Evolutionary conservation across 2,329 filamentous ascomycete species (phyloP), one percentile per base, ranked within the genome.

Genomic region (Hymenoscyphus salicellus): DNA sequence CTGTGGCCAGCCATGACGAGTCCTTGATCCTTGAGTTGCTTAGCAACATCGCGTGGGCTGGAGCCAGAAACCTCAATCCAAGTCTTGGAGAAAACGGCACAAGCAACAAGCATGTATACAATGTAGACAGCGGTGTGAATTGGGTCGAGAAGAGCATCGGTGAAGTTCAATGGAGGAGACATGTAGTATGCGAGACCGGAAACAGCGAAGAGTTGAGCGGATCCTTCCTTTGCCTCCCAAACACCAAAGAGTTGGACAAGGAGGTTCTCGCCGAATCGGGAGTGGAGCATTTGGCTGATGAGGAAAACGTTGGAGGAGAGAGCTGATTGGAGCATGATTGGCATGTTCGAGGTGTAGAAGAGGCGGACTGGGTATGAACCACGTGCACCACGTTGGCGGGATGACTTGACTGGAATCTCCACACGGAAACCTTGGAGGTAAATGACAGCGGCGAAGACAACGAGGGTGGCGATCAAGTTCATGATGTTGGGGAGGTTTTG

Each of bases 311-410:
- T 99, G 85, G 94, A 97, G 72, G 92, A 97, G 72, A 99, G 88
- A 73, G 95, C 95, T 58, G 94, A 98, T 84, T 99, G 96, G 79
- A 99, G 86, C 95, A 99, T 99, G 82, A 99, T 99, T 77, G 95
- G 95, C 96, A 99, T 99, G 90, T 99, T 99, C 79, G 93, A 97
- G 78, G 95, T 99, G 84, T 99, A 99, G 88, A 99, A 99, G 66
- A 99, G 91, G 77, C 96, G 94, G 79, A 99, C 88, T 75, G 95
- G 95, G 87, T 98, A 99, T 49, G 93, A 96, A 76, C 94, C 96
- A 75, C 95, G 94, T 78, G 96, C 95, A 80, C 95, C 95, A 85
- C 95, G 93, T 87, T 99, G 95, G 82, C 95, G 93, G 74, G 93
- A 94, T 66, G 93, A 97, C 89, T 99, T 99, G 86, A 99, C 95